Evolutionary conservation across 2,329 filamentous ascomycete genomes (phyloP).

Genomic region (Ceratocystis ficicola): DNA sequence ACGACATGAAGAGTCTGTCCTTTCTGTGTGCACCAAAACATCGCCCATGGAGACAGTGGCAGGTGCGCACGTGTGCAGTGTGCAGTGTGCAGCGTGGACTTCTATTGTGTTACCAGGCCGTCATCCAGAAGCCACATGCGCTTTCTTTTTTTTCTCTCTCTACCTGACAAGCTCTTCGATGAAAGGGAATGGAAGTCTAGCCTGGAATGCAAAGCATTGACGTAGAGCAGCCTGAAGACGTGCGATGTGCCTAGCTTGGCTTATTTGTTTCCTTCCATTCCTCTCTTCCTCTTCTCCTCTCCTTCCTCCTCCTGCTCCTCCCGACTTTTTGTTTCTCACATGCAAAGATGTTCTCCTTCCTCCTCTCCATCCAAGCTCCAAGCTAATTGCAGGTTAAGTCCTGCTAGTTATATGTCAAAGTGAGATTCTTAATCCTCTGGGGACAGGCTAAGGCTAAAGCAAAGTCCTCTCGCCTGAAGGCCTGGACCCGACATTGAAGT

Average conservation of each 20-base stretch:
- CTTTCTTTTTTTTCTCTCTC: background rate
- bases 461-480: background rate
- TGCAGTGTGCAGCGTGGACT: background rate
- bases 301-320: background rate
- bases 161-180: too few species aligned
- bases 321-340: background rate
- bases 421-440: conserved; percentile 3
- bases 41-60: too few species aligned
- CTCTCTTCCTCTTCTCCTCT: background rate
- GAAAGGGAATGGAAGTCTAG: background rate
- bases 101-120: background rate
- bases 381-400: background rate
- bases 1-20: too few species aligned
- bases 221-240: background rate
- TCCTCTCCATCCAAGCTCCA: background rate
- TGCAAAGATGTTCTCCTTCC: background rate
- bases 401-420: background rate
- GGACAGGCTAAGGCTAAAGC: background rate
- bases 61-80: too few species aligned
- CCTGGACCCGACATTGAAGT: background rate
- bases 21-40: too few species aligned
- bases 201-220: background rate
- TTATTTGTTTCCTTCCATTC: background rate
- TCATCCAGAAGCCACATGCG: background rate
- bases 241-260: background rate